Conservation (phyloP, 2,329 filamentous ascomycete genomes). For the Nigrospora sphaerica region DNA sequence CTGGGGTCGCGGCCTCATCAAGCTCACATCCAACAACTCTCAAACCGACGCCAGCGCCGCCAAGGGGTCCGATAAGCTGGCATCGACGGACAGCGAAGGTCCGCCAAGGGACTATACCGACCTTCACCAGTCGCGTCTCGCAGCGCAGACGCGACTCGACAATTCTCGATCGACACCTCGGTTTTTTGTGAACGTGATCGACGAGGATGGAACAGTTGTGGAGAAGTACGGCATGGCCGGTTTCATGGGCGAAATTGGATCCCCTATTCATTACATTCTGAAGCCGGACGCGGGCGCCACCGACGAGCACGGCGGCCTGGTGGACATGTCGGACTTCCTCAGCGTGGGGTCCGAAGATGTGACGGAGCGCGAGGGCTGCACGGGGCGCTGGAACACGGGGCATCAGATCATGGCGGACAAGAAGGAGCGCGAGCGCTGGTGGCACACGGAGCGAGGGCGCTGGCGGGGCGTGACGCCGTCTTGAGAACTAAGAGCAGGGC, state of each 20-base stretch:
- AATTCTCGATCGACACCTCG: conserved; percentile 44
- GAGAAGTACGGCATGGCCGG: conserved; percentile 50
- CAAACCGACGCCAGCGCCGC: conserved; percentile 5
- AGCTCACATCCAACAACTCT: conserved; percentile 24
- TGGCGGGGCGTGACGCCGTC: conserved; percentile 21
- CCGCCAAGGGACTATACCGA: conserved; percentile 10
- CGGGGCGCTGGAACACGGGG: conserved; percentile 38
- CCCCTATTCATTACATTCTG: conserved; percentile 54
- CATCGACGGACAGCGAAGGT: neutral
- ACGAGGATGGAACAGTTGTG: conserved; percentile 41
- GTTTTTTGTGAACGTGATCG: conserved; percentile 51
- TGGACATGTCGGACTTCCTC: conserved; percentile 44
- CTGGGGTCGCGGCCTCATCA: conserved; percentile 25
- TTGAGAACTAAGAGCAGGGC: no score
- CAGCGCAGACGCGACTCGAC: conserved; percentile 60
- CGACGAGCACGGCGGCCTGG: conserved; percentile 49
- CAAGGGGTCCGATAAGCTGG: conserved; percentile 26
- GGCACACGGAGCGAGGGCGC: conserved; percentile 40
- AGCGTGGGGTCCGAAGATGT: conserved; percentile 39
- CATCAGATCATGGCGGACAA: conserved; percentile 29
- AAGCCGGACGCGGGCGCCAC: conserved; percentile 47
- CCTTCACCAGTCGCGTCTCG: conserved; percentile 46
- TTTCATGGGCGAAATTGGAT: conserved; percentile 54
- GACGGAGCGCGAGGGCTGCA: conserved; percentile 30
- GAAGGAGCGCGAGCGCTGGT: conserved; percentile 43